Percentiles rank a stretch among this genome's conserved stretches.
Conservation (phyloP, 768 basidiomycete genomes). For the Phlebiopsis gigantea region DNA sequence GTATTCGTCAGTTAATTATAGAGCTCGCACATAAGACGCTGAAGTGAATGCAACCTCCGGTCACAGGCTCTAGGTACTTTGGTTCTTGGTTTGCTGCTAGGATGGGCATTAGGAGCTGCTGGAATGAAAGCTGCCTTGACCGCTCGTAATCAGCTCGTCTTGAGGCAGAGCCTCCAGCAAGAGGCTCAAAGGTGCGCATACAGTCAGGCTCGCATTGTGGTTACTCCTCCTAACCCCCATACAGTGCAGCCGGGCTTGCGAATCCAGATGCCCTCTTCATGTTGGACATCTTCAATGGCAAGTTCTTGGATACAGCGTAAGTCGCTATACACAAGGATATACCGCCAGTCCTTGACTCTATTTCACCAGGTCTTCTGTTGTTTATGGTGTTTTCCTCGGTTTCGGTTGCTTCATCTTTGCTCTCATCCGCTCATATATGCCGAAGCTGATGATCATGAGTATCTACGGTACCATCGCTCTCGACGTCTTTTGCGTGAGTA, state of each 20-base stretch:
- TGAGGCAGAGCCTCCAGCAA: constrained; percentile 24
- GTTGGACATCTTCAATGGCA: constrained; percentile 40
- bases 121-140: constrained; percentile 46
- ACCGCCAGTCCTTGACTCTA: not conserved
- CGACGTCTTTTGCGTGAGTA: constrained; percentile 36
- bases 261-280: constrained; percentile 35
- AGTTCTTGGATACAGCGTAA: constrained; percentile 41
- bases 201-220: not conserved
- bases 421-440: constrained; percentile 39
- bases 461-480: constrained; percentile 45
- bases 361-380: constrained; percentile 36
- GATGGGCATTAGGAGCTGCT: constrained; percentile 52
- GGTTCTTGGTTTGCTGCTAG: constrained; percentile 40
- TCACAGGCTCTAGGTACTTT: constrained; percentile 36
- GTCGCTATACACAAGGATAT: not conserved
- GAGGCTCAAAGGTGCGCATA: constrained; percentile 29
- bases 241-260: constrained; percentile 29
- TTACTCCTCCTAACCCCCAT: not conserved
- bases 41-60: not conserved
- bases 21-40: not conserved
- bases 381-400: constrained; percentile 46
- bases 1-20: constrained; percentile 34
- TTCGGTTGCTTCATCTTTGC: constrained; percentile 41
- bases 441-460: constrained; percentile 38
- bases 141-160: constrained; percentile 30